Percentiles rank a stretch among this genome's conserved stretches.
Conservation (phyloP, 495 filamentous ascomycete genomes). For the Aspergillus bridgeri region DNA sequence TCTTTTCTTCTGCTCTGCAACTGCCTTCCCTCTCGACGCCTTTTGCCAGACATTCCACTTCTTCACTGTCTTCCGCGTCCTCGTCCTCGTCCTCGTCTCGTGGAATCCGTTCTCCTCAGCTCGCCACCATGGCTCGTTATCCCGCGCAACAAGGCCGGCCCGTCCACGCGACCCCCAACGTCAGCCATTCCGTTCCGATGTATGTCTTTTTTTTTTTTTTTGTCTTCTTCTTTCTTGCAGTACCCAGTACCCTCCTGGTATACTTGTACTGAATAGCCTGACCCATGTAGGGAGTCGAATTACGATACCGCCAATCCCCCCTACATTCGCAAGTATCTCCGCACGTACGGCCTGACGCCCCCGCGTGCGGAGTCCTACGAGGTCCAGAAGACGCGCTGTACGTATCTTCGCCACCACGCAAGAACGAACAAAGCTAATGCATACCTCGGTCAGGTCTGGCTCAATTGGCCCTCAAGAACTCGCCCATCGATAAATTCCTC, state of each 20-base stretch:
- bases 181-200: conserved; percentile 37
- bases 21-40: not conserved
- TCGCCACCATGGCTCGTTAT: conserved; percentile 42
- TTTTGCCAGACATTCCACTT: not conserved
- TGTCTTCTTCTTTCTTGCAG: no score
- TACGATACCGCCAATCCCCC: conserved; percentile 61
- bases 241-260: no score
- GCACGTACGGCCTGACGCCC: conserved; percentile 68
- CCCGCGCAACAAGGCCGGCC: conserved; percentile 41
- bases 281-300: conserved; percentile 36
- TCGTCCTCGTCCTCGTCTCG: conserved; percentile 1
- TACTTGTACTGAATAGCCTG: not conserved
- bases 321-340: conserved; percentile 64
- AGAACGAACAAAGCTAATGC: conserved; percentile 13
- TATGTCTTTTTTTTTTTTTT: conserved; percentile 22
- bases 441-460: conserved; percentile 51
- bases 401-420: conserved; percentile 16
- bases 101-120: conserved; percentile 19
- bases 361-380: conserved; percentile 68
- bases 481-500: conserved; percentile 87
- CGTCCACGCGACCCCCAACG: conserved; percentile 38
- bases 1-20: not conserved
- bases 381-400: conserved; percentile 66
- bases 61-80: not conserved
- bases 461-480: conserved; percentile 73